Evolutionary conservation across 148 eudicot species (phyloP), one percentile per base, ranked within the genome.

Genomic region (Vaccinium myrtillus): DNA sequence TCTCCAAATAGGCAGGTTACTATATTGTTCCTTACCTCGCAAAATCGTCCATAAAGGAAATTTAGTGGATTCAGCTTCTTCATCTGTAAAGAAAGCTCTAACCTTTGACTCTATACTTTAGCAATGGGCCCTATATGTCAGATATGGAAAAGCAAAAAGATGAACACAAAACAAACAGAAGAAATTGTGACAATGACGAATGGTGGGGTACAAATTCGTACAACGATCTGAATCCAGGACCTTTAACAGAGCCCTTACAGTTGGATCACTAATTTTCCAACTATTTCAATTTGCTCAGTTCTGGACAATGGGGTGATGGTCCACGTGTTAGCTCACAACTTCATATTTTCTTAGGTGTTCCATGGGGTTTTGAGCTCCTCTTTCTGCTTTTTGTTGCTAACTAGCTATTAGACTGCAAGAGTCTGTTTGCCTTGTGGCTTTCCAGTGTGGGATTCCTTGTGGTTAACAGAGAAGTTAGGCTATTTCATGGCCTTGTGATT

Each of bases 381-480:
- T 69, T 69, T 69, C 71, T 65, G 71, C 36, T 65, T 25, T 65
- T 36, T 69, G 39, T 69, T 69, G 74, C 16, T 69, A 27, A 69
- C 70, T 69, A 2, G 6, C 16, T 69, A 69, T 69, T 69, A 21
- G 78, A 7, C 12, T 39, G 25, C n/a, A 46, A 43, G 23, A 75
- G 53, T 75, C 25, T 75, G 78, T 19, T 46, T 75, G 46, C 15
- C 78, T 75, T 75, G 78, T 75, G 51, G 19, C 78, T 75, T 46
- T n/a, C 53, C 51, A 46, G 53, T 39, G 16, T 39, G 78, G 27
- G 54, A 75, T 75, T 48, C 54, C 25, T 21, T 46, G 13, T 39
- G 16, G 12, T 8, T 75, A 46, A 2, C 15, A 50, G 54, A 5
- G 50, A 53, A 25, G 54, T 77, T 50, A 23, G 36, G 80, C 46